phyloP scores from a whole-genome alignment of 2,329 filamentous ascomycete species.

The Trichocomaceae sp. region DNA sequence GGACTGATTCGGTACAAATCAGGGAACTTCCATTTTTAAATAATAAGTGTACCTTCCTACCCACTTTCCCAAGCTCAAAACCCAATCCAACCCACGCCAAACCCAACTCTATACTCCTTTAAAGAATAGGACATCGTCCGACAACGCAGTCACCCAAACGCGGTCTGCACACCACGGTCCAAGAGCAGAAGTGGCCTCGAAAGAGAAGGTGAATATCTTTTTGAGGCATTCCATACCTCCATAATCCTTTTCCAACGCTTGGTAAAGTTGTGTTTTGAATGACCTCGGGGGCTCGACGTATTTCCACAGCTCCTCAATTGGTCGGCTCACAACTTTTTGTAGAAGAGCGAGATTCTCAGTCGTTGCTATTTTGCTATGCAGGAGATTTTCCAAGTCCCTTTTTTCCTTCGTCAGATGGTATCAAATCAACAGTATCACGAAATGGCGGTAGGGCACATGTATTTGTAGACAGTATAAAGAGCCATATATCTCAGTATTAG shows the following conservation, averaged over 20 bases:
- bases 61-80: no score
- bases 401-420: conserved; percentile 8
- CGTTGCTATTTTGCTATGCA: conserved; percentile 80
- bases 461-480: no score
- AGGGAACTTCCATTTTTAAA: no score
- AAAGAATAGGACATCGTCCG: no score
- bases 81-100: no score
- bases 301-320: conserved; percentile 52
- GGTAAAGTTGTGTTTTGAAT: conserved; percentile 60
- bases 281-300: conserved; percentile 49
- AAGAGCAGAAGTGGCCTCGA: conserved; percentile 57
- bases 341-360: conserved; percentile 55
- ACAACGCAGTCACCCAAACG: conserved; percentile 67
- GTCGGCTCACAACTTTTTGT: conserved; percentile 52
- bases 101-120: no score
- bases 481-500: no score
- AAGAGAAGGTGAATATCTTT: conserved; percentile 54
- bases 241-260: conserved; percentile 48
- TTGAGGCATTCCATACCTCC: conserved; percentile 48
- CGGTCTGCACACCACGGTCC: conserved; percentile 81
- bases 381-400: conserved; percentile 63
- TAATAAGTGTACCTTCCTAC: no score
- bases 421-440: no score
- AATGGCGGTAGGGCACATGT: no score
- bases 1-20: no score